Base-by-base conservation (phyloP, 768 basidiomycete genomes). In the Lepiota brunneoincarnata region DNA sequence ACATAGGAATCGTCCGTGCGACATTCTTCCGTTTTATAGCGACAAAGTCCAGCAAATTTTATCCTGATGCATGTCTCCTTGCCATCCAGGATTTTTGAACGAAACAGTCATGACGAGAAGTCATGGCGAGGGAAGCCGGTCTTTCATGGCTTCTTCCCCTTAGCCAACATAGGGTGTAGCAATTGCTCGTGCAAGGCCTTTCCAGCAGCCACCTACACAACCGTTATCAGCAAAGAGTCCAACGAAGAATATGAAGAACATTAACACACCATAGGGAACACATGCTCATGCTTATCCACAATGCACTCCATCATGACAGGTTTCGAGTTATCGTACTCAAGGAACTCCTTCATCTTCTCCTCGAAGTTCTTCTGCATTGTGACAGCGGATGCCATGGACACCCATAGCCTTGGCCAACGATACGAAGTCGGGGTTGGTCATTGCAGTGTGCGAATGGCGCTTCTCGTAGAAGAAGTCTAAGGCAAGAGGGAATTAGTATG, bases 291-390 rank as follows among this genome's bases (percentile, higher is more conserved):
- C 64, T 75, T 80, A 71, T 89, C 86, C 43, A 98, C 91, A 49
- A 86, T 38, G 67, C 93, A 96, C 72, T 99, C 97, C 78, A 99
- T 75, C 58, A 99, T 69, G 38, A 98, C 81, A 2, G 97, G 97
- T 71, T 82, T 87, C 54, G 78, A 80, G 54, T 82, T 85, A 61
- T 96, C 91, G 67, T 95, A 96, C 74, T 95, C 95, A 59, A 99
- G 77, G 75, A 99, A 95, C 78, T 98, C 94, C 77, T 94, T 94
- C 96, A 99, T 98, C 80, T 90, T 97, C 34, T 81, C 83, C 0
- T 93, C 92, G 7, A n/a, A 99, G 79, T 51, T 99, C 94, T 39
- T 78, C 85, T 1, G 78, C 66, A 24, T 65, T 80, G 46, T 75
- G 71, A 68, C 87, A 91, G 56, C 91, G 81, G 62, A 98, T 84